Evolutionary conservation across 257 asterid species (phyloP).

Genomic region (Solanum ossicruentum): DNA sequence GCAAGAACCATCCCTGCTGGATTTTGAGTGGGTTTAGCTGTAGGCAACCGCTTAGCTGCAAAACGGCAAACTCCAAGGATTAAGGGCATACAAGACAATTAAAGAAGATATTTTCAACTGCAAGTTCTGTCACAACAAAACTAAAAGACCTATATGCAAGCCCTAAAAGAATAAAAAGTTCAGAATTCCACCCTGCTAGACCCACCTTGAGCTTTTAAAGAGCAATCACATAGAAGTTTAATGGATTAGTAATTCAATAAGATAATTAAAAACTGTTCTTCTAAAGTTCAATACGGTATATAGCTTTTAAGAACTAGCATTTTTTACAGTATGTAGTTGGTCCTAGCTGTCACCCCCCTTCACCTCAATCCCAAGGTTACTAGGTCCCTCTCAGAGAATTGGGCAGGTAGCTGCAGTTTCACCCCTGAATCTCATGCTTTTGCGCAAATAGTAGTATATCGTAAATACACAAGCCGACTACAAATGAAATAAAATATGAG

Average conservation of each 20-base stretch:
- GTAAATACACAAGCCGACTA: neutral
- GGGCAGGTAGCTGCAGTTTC: neutral
- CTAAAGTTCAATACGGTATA: neutral
- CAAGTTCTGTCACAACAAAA: neutral
- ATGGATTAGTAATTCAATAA: neutral
- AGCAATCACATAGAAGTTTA: neutral
- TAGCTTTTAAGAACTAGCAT: neutral
- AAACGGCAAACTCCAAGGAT: neutral
- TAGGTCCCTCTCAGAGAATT: neutral
- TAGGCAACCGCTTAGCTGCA: slow-evolving; percentile 65
- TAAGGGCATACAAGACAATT: neutral
- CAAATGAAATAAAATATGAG: neutral
- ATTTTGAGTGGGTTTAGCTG: slow-evolving; percentile 60
- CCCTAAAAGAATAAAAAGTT: neutral
- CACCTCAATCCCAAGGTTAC: neutral
- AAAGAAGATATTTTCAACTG: neutral
- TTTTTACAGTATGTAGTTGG: neutral
- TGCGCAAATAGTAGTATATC: neutral
- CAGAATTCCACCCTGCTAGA: neutral
- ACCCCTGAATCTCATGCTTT: neutral
- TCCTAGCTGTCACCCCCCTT: neutral
- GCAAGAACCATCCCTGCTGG: slow-evolving; percentile 71
- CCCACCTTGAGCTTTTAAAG: neutral
- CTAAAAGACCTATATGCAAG: neutral
- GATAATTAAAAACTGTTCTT: neutral